These are phyloP conservation scores for Primulina tabacum DNA, from an alignment of 257 asterid species.

Conservation along the genomic window DNA sequence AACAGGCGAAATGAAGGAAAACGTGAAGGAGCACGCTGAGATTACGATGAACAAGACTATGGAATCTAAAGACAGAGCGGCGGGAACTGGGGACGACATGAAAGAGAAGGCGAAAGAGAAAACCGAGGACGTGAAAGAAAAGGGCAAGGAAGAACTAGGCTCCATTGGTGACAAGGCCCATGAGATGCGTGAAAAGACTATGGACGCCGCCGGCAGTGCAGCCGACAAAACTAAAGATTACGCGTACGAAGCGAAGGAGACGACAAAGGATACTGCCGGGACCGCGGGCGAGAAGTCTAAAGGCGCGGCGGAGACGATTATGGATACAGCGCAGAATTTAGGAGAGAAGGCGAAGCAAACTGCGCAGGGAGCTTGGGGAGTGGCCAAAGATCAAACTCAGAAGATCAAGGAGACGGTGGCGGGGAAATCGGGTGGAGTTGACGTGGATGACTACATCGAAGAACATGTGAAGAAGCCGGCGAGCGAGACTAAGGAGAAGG, in stretches of 20 bases:
- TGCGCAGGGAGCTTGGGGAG: conserved; percentile 34
- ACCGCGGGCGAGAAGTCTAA: conserved; percentile 35
- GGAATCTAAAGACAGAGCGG: too few species aligned
- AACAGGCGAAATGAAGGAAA: conserved; percentile 44
- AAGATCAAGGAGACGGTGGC: conserved; percentile 66
- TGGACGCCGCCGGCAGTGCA: conserved; percentile 31
- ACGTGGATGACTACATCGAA: conserved; percentile 43
- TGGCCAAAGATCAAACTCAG: conserved; percentile 31
- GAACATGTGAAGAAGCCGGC: conserved; percentile 45
- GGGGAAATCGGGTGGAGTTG: conserved; percentile 40
- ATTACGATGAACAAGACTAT: conserved; percentile 29
- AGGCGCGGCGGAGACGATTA: conserved; percentile 31
- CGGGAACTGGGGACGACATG: too few species aligned
- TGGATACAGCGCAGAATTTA: conserved; percentile 40
- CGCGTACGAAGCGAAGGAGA: conserved; percentile 35
- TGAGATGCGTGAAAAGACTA: conserved; percentile 33
- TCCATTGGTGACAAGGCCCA: conserved; percentile 28
- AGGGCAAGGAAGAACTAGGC: conserved; percentile 28
- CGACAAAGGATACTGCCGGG: conserved; percentile 30
- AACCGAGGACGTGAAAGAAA: conserved; percentile 27
- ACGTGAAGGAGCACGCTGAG: conserved; percentile 27
- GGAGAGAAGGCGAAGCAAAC: conserved; percentile 54
- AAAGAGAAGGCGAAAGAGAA: too few species aligned
- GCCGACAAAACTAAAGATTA: conserved; percentile 38
- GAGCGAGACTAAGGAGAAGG: conserved; percentile 31